phyloP scores from a whole-genome alignment of 2,329 filamentous ascomycete species.

The Fulvia fulva region DNA sequence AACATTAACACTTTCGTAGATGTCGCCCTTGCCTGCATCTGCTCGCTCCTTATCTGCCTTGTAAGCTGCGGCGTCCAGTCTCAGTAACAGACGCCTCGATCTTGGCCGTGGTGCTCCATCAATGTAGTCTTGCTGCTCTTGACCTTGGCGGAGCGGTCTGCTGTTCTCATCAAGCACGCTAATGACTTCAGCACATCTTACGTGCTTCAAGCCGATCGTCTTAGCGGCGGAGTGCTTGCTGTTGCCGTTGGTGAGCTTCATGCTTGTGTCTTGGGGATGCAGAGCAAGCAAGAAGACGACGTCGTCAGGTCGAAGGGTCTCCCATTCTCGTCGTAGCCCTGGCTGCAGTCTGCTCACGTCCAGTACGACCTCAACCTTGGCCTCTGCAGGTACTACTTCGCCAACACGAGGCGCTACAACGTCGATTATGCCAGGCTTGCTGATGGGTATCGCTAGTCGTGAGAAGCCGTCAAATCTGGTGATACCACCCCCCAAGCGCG shows the following conservation, averaged over 20 bases:
- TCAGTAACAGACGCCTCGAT: constrained; percentile 69
- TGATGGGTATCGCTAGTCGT: constrained; percentile 84
- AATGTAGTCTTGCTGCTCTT: constrained; percentile 47
- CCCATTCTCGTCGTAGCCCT: constrained; percentile 80
- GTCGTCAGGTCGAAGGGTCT: constrained; percentile 78
- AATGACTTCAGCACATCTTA: constrained; percentile 80
- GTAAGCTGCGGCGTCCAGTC: constrained; percentile 75
- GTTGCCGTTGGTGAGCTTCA: constrained; percentile 54
- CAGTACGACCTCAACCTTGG: constrained; percentile 79
- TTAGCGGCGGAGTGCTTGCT: constrained; percentile 49
- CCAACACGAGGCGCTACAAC: constrained; percentile 80
- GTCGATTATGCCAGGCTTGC: constrained; percentile 81
- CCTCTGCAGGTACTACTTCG: constrained; percentile 70
- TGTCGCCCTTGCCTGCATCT: constrained; percentile 64
- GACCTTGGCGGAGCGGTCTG: constrained; percentile 61
- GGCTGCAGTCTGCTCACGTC: constrained; percentile 78
- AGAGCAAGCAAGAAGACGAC: constrained; percentile 83
- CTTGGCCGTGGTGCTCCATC: constrained; percentile 61
- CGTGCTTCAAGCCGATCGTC: constrained; percentile 62
- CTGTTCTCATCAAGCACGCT: constrained; percentile 85
- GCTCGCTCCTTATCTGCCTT: constrained; percentile 67
- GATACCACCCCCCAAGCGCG: constrained; percentile 61
- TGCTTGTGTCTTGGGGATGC: constrained; percentile 54
- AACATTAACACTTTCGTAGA: constrained; percentile 82
- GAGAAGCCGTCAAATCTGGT: constrained; percentile 76